These are phyloP conservation scores for Solidago caesia DNA, from an alignment of 129 eudicot species.

Conservation along the genomic window DNA sequence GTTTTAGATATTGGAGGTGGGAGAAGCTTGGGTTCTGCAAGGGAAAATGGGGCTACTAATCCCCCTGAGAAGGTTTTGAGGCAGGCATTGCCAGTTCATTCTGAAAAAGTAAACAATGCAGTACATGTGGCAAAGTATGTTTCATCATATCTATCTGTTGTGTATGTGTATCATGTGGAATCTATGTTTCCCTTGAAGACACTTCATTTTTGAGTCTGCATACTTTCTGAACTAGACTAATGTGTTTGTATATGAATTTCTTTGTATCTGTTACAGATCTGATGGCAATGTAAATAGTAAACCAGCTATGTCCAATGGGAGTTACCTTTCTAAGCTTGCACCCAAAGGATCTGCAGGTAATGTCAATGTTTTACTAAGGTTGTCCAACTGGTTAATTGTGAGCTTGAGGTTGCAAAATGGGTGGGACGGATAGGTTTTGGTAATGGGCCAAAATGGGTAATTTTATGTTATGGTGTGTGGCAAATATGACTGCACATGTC, in stretches of 20 bases:
- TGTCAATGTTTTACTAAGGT: conserved; percentile 12
- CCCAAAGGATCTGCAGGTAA: conserved; percentile 29
- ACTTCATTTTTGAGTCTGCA: not conserved
- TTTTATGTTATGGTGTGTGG: not conserved
- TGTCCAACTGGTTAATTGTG: not conserved
- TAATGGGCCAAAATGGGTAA: not conserved
- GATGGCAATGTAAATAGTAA: conserved; percentile 38
- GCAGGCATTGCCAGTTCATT: conserved; percentile 21
- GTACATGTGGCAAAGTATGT: conserved; percentile 39
- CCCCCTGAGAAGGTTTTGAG: conserved; percentile 33
- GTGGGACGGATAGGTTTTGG: too few species aligned
- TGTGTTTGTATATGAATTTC: not conserved
- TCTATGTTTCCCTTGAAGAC: not conserved
- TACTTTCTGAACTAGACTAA: not conserved
- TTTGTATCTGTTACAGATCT: conserved; percentile 34
- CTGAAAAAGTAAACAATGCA: conserved; percentile 32
- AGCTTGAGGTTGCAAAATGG: not conserved
- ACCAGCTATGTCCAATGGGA: conserved; percentile 27
- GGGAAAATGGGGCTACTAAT: conserved; percentile 42
- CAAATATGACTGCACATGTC: too few species aligned
- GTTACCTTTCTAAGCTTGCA: conserved; percentile 31
- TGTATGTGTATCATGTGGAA: not conserved
- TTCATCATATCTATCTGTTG: conserved; percentile 1
- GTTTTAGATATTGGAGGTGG: conserved; percentile 50
- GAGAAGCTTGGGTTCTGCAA: conserved; percentile 37